phyloP scores from a whole-genome alignment of 129 eudicot species.

The Centaurea solstitialis region DNA sequence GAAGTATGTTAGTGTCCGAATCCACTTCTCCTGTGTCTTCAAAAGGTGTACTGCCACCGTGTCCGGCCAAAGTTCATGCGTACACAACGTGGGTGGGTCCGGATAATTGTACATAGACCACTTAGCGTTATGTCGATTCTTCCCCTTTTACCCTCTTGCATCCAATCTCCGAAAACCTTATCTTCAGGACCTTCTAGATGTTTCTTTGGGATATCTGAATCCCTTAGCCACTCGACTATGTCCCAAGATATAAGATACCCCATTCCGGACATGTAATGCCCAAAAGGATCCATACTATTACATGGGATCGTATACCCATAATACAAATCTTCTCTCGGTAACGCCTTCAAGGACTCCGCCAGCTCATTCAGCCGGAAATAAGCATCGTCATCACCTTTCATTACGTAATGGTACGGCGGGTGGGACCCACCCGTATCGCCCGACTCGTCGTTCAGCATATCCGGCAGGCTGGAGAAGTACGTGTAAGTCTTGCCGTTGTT shows the following conservation, averaged over 20 bases:
- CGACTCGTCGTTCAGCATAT: constrained; percentile 35
- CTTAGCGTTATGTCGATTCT: constrained; percentile 80
- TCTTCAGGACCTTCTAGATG: constrained; percentile 85
- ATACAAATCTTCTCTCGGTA: constrained; percentile 81
- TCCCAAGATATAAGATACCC: constrained; percentile 91
- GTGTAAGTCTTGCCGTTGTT: constrained; percentile 89
- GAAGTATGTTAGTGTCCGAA: constrained; percentile 67
- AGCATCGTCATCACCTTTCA: constrained; percentile 83
- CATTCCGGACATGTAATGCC: constrained; percentile 93
- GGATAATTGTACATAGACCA: constrained; percentile 97
- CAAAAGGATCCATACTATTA: constrained; percentile 73
- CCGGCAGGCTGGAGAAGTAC: constrained; percentile 81
- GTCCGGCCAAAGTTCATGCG: constrained; percentile 89
- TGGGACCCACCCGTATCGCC: constrained; percentile 16
- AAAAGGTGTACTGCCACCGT: constrained; percentile 82
- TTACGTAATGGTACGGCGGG: constrained; percentile 86
- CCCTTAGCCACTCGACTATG: constrained; percentile 71
- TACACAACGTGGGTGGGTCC: constrained; percentile 69
- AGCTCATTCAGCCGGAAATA: constrained; percentile 62
- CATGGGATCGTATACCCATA: constrained; percentile 94
- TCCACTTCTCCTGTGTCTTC: constrained; percentile 92
- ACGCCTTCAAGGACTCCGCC: constrained; percentile 60
- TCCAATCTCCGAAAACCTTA: constrained; percentile 76
- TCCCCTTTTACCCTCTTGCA: constrained; percentile 55
- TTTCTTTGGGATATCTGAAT: constrained; percentile 64